Conservation (phyloP, 2,329 filamentous ascomycete species). For the Sporothrix euskadiensis region DNA sequence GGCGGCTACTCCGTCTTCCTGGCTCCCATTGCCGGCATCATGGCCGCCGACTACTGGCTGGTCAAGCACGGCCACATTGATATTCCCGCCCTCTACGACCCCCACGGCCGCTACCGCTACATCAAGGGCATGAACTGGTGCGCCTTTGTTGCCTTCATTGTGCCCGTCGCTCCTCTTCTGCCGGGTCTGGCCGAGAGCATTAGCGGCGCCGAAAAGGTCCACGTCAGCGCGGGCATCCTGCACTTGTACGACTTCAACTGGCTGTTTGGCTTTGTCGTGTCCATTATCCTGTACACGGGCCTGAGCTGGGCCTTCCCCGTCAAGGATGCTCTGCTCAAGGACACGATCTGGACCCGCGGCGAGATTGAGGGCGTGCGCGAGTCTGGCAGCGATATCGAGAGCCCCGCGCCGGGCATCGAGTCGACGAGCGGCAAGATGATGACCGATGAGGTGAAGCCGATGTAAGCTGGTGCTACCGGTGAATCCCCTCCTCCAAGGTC, state of each 20-base stretch:
- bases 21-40: constrained; percentile 46
- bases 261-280: constrained; percentile 60
- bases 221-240: constrained; percentile 45
- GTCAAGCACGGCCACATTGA: constrained; percentile 43
- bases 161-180: constrained; percentile 38
- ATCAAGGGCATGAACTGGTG: constrained; percentile 35
- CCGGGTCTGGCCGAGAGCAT: constrained; percentile 38
- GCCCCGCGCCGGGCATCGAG: constrained; percentile 1
- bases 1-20: constrained; percentile 54
- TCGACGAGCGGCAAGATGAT: constrained; percentile 17
- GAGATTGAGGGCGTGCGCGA: constrained; percentile 34
- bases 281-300: constrained; percentile 56
- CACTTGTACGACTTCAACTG: constrained; percentile 67
- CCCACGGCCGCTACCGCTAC: constrained; percentile 45
- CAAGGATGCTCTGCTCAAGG: constrained; percentile 49
- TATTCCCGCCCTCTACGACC: constrained; percentile 47
- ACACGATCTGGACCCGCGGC: constrained; percentile 43
- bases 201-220: constrained; percentile 28
- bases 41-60: constrained; percentile 46
- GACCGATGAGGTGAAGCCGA: constrained; percentile 22
- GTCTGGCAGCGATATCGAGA: constrained; percentile 33
- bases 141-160: constrained; percentile 34
- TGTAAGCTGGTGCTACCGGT: constrained; percentile 12
- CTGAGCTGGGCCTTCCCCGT: constrained; percentile 53
- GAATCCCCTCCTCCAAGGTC: background rate